These are phyloP conservation scores for Nymphaea thermarum DNA, from an alignment of 164 flowering plant genomes.

Conservation along the genomic window DNA sequence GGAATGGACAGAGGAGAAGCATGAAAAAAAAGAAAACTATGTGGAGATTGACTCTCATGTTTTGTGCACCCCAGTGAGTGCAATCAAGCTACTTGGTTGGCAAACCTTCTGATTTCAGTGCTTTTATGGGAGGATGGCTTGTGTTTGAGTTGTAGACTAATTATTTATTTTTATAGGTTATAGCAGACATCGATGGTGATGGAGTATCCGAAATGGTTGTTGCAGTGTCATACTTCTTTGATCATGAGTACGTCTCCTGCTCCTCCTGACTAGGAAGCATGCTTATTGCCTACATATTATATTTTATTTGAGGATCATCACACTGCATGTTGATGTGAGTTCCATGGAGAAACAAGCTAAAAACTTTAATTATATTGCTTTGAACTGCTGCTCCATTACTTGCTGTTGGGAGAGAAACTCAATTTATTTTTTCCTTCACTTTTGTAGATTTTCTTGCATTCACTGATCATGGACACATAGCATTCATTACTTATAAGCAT, in stretches of 20 bases:
- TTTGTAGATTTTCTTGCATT: no score
- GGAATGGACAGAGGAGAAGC: conserved; percentile 75
- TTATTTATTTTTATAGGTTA: conserved; percentile 39
- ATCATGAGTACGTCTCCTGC: conserved; percentile 70
- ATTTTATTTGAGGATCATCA: background rate
- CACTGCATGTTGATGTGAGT: no score
- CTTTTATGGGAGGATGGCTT: background rate
- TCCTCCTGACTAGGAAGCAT: background rate
- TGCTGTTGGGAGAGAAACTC: no score
- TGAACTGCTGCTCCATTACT: background rate
- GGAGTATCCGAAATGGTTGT: conserved; percentile 91
- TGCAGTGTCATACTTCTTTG: conserved; percentile 97
- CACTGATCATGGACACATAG: background rate
- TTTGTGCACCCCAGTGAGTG: conserved; percentile 87
- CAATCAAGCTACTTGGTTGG: background rate
- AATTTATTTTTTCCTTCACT: no score
- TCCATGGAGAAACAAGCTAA: no score
- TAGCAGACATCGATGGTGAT: conserved; percentile 94
- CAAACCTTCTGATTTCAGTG: background rate
- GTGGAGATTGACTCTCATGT: conserved; percentile 86
- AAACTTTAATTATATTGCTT: background rate
- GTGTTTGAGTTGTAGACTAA: background rate
- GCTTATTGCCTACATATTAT: background rate
- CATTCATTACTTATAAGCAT: background rate
- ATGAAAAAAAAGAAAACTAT: conserved; percentile 74